phyloP scores from a whole-genome alignment of 1,139 yeast species.

The Zygoascus meyerae region DNA sequence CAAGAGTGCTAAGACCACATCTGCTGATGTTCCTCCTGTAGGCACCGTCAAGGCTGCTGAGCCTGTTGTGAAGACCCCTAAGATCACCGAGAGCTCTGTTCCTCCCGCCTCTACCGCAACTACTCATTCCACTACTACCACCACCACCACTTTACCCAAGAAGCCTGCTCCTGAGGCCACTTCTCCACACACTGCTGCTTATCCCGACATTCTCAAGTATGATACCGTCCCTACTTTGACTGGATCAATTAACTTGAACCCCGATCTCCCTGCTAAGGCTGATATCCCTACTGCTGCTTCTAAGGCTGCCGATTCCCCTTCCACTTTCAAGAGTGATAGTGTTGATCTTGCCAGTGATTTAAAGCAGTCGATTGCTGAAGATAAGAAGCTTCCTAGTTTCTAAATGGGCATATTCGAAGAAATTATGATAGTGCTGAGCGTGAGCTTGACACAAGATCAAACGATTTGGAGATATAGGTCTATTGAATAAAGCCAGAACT shows the following conservation, averaged over 20 bases:
- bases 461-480: background rate
- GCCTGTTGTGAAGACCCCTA: constrained; percentile 20
- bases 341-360: constrained; percentile 16
- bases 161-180: constrained; percentile 13
- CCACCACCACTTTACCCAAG: constrained; percentile 22
- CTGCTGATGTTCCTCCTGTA: constrained; percentile 22
- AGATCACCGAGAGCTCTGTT: constrained; percentile 23
- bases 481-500: too few species aligned
- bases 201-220: constrained; percentile 19
- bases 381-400: constrained; percentile 14
- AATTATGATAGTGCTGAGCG: background rate
- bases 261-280: constrained; percentile 17
- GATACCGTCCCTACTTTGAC: constrained; percentile 30
- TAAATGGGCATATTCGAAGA: background rate
- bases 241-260: constrained; percentile 30
- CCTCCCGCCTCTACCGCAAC: constrained; percentile 12
- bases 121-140: constrained; percentile 8
- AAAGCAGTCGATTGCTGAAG: constrained; percentile 19
- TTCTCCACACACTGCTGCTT: constrained; percentile 3
- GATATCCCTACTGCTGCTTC: constrained; percentile 2
- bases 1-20: constrained; percentile 9
- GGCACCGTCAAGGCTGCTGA: constrained; percentile 11
- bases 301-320: constrained; percentile 10
- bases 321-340: background rate
- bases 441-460: constrained; percentile 1